Evolutionary conservation across 352 stramenopile genomes (phyloP).

Genomic region (Thraustochytrium striatum): DNA sequence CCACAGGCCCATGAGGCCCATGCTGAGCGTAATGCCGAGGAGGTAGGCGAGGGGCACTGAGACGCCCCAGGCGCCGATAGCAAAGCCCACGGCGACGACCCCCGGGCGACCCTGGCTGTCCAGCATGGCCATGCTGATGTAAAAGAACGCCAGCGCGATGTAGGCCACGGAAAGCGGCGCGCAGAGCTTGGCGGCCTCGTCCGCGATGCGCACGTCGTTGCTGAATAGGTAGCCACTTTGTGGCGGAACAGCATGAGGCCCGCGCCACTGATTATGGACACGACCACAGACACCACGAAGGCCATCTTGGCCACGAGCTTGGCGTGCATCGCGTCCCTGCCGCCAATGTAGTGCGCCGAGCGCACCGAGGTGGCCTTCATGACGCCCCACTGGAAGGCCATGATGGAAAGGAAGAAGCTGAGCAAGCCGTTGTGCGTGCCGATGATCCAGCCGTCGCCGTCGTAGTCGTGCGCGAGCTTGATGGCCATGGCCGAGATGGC

Average conservation of each 20-base stretch:
- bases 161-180: constrained; percentile 64
- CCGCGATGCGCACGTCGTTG: constrained; percentile 63
- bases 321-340: constrained; percentile 56
- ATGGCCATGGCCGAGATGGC: constrained; percentile 61
- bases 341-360: constrained; percentile 65
- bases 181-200: constrained; percentile 65
- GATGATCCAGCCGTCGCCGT: constrained; percentile 14
- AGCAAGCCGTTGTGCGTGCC: constrained; percentile 42
- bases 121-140: constrained; percentile 68
- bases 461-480: not conserved
- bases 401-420: constrained; percentile 26
- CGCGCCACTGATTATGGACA: constrained; percentile 59
- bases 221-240: constrained; percentile 69
- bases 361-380: constrained; percentile 64
- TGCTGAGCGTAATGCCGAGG: constrained; percentile 54
- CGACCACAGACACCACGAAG: constrained; percentile 58
- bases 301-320: constrained; percentile 62
- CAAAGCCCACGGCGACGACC: constrained; percentile 56
- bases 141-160: constrained; percentile 71
- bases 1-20: constrained; percentile 69
- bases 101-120: constrained; percentile 60
- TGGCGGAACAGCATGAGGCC: constrained; percentile 59
- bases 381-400: constrained; percentile 60
- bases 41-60: constrained; percentile 68
- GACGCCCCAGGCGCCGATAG: constrained; percentile 67